These are phyloP conservation scores for Trichophyton benhamiae DNA, from an alignment of 2,329 filamentous ascomycete species.

Conservation along the genomic window DNA sequence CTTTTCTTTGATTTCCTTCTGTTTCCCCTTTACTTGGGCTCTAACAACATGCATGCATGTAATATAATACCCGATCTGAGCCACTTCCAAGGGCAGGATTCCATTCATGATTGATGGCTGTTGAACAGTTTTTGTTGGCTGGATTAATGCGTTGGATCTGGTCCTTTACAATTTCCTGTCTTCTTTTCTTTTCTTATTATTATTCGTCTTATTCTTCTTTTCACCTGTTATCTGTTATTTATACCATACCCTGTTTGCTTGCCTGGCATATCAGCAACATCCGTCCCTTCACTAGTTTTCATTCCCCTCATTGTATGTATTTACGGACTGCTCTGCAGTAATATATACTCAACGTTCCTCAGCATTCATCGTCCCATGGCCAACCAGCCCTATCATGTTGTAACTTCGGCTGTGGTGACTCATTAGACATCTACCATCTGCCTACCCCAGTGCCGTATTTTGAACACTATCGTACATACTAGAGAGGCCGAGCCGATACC, in stretches of 20 bases:
- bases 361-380: neutral
- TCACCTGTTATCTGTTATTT: neutral
- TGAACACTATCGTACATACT: neutral
- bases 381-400: neutral
- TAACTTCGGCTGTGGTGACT: neutral
- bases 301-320: neutral
- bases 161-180: neutral
- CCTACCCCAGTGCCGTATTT: neutral
- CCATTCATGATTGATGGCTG: constrained; percentile 4
- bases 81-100: constrained; percentile 2
- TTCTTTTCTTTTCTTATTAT: neutral
- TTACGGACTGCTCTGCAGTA: neutral
- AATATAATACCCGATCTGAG: constrained; percentile 1
- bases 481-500: neutral
- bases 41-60: neutral
- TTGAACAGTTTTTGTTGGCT: constrained; percentile 3
- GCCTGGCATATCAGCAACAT: constrained; percentile 1
- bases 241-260: neutral
- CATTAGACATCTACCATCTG: neutral
- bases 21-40: neutral
- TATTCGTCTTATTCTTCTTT: too few species aligned
- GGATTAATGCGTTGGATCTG: neutral
- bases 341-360: neutral
- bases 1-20: neutral
- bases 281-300: neutral